Percentiles rank a stretch among this genome's conserved stretches.
Conservation (phyloP, 495 filamentous ascomycete species). For the Penicillium crystallinum region DNA sequence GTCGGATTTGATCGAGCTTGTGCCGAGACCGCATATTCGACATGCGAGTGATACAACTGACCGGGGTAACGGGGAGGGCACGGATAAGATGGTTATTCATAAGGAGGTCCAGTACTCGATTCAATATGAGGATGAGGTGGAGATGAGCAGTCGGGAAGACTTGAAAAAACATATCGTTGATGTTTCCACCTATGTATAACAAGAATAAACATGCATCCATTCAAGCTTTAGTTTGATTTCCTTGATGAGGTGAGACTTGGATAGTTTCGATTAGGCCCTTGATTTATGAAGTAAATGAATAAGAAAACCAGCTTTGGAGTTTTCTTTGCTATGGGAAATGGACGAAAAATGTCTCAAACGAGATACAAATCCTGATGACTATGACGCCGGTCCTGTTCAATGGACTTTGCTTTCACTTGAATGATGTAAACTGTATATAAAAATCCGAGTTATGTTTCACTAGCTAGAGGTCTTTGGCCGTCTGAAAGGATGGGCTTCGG, state of each 20-base stretch:
- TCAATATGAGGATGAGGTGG: conserved; percentile 23
- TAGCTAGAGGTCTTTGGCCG: conserved; percentile 28
- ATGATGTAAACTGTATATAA: not conserved
- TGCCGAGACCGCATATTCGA: conserved; percentile 18
- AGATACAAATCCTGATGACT: not conserved
- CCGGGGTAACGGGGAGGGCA: conserved; percentile 17
- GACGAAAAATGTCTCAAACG: not conserved
- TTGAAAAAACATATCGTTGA: conserved; percentile 7
- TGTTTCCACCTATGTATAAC: conserved; percentile 18
- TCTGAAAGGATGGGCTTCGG: conserved; percentile 70
- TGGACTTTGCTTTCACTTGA: not conserved
- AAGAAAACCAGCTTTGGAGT: too few relatives aligned
- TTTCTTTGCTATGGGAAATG: not conserved
- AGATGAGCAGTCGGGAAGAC: not conserved
- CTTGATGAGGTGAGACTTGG: too few relatives aligned
- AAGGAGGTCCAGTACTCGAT: conserved; percentile 43
- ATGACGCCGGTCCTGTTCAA: not conserved
- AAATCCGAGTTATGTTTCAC: not conserved
- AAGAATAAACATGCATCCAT: not conserved
- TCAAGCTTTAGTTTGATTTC: too few relatives aligned
- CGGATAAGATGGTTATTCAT: conserved; percentile 41
- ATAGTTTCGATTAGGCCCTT: too few relatives aligned
- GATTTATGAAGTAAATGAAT: not conserved
- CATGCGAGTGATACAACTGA: conserved; percentile 20
- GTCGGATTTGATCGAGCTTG: conserved; percentile 17